Base-by-base conservation (phyloP, 2,329 filamentous ascomycete genomes). In the Aspergillus thermomutatus region DNA sequence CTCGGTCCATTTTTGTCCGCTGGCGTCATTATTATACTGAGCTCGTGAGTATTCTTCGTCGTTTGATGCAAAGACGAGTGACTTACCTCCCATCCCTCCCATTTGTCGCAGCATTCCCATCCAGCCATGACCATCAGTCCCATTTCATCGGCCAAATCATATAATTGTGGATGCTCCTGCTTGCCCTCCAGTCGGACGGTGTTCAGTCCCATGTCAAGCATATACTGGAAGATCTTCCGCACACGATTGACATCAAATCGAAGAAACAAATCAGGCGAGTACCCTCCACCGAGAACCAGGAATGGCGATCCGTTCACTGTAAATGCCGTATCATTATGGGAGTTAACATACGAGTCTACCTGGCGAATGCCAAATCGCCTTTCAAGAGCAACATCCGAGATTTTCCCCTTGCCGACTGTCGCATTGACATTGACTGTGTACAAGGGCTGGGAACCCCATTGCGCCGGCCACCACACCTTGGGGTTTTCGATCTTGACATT, bases 101-200 rank as follows among this genome's bases (percentile, higher is more conserved):
- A 88, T 66, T 87, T 87, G 62, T 87, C 82, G 66, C 85, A 88
- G 68, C 85, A 88, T 58, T 87, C 84, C 84, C 84, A 88, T 0
- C 85, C 85, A 0, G 83, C 74, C 40, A 88, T 73, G 0, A 87
- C 69, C 83, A 88, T 86, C 37, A 87, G 64, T 0, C 85, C 85
- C 63, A 86, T 72, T 3, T 77, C 73, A 62, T 87, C 84, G 1
- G 84, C 82, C 1, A 86, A 72, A 0, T 82, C 75, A 63, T 87
- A 88, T 0, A 88, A 70, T 59, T 82, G 79, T 0, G 83, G 82
- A 7, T 87, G 85, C 62, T 87, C 85, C 65, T 85, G 81, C 59
- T 87, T 87, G 2, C 85, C 85, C 65, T 88, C 85, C 0, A 87
- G 77, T 2, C 85, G 82, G 23, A 88, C 74, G 0, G 84, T 86